Evolutionary conservation across 2,329 filamentous ascomycete species (phyloP), one percentile per base, ranked within the genome.

Genomic region (Bipolaris bicolor): DNA sequence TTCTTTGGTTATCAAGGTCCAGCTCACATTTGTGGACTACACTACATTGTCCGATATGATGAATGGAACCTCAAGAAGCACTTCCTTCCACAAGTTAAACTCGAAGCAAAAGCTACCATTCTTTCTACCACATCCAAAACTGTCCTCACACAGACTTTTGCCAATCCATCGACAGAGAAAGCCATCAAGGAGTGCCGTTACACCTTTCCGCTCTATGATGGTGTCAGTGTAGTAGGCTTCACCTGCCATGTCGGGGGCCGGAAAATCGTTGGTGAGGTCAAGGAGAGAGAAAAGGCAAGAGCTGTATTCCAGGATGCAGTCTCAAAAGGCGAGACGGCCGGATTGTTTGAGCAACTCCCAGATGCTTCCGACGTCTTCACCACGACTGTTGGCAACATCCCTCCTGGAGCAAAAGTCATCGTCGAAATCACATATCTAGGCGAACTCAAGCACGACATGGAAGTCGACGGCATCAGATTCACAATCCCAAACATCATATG

Each of bases 201-300:
- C 70, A 82, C 82, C 0, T 92, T 92, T 60, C 90, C 90, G 0
- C 79, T 92, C 0, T 90, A 88, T 61, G 88, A 91, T 67, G 89
- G 89, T 9, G 86, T 90, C 15, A 88, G 85, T 6, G 86, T 92
- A 0, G 87, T 88, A 7, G 82, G 79, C 3, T 92, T 92, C 62
- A 83, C 80, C 4, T 91, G 88, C 74, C 83, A 79, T 13, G 80
- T 92, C 45, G 87, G 83, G 33, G 76, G 81, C 31, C 84, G 85
- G 11, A 79, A 84, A 15, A 84, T 90, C 63, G 79, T 79, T 3
- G 89, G 90, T 13, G 73, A 88, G 11, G 88, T 92, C 40, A 87
- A 90, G 69, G 86, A 90, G 65, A 86, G 84, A 52, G 78, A 83
- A 10, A 80, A 85, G 50, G 89, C 90, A 1, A 84, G 82, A 52